Percentiles rank a stretch among this genome's conserved stretches.
phyloP scores from a whole-genome alignment of 192 early-diverging fungal species.

The Rhizophagus sp. region DNA sequence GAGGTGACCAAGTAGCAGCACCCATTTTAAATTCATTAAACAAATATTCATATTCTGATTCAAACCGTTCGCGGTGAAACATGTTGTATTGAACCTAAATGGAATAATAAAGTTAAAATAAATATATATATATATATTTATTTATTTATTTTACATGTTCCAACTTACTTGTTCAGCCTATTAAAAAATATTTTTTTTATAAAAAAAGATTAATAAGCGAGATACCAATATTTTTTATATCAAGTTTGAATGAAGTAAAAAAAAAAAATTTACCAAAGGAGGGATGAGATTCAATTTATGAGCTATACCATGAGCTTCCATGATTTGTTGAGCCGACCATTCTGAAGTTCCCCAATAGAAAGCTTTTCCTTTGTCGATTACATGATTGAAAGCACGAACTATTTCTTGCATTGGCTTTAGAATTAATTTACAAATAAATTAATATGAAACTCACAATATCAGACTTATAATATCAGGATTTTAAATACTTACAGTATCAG shows the following conservation, averaged over 20 bases:
- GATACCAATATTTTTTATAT: too few species aligned
- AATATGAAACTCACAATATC: too few species aligned
- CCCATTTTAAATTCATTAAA: conserved; percentile 71
- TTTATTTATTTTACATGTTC: not conserved
- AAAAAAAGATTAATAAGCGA: too few species aligned
- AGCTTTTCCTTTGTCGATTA: conserved; percentile 77
- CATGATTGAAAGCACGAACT: conserved; percentile 81
- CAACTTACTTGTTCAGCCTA: conserved; percentile 35
- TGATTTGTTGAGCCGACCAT: conserved; percentile 78
- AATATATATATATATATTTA: not conserved
- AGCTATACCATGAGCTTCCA: conserved; percentile 73
- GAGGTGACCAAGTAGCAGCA: conserved; percentile 79
- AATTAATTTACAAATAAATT: too few species aligned
- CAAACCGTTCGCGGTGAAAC: conserved; percentile 78
- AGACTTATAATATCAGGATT: too few species aligned
- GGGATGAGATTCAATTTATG: conserved; percentile 64
- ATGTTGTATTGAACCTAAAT: conserved; percentile 87
- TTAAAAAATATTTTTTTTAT: not conserved
- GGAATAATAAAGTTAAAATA: conserved; percentile 33
- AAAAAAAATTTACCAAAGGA: conserved; percentile 55
- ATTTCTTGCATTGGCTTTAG: conserved; percentile 78
- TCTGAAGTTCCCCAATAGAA: conserved; percentile 87
- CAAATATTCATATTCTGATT: conserved; percentile 70
- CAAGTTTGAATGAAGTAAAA: too few species aligned
- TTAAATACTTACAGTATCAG: conserved; percentile 46